These are phyloP conservation scores for Huntiella decipiens DNA, from an alignment of 2,329 filamentous ascomycete genomes.

Conservation along the genomic window DNA sequence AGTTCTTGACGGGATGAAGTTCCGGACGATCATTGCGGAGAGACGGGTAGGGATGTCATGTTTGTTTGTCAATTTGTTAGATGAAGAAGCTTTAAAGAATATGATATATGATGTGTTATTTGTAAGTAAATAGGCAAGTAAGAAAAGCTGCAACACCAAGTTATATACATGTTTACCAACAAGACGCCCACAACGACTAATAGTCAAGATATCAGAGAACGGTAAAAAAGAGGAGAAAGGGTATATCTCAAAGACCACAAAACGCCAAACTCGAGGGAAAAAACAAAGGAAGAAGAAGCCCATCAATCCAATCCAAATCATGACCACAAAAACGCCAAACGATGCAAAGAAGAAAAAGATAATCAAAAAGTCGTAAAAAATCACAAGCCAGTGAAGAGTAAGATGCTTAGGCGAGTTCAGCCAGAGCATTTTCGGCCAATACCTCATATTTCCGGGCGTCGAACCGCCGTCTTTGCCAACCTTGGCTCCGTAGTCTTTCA, in stretches of 20 bases:
- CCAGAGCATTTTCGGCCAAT: conserved; percentile 30
- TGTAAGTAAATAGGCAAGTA: too few relatives aligned
- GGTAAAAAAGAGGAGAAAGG: background rate
- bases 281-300: conserved; percentile 2
- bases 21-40: too few relatives aligned
- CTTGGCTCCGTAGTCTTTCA: conserved; percentile 31
- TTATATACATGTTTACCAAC: too few relatives aligned
- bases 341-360: conserved; percentile 2
- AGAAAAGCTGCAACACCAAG: too few relatives aligned
- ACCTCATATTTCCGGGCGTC: conserved; percentile 33
- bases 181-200: too few relatives aligned
- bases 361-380: background rate
- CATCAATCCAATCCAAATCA: background rate
- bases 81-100: too few relatives aligned
- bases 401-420: conserved; percentile 22
- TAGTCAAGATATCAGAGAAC: conserved; percentile 4
- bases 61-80: too few relatives aligned
- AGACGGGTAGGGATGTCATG: too few relatives aligned
- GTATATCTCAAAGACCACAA: conserved; percentile 1
- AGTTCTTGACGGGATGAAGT: too few relatives aligned
- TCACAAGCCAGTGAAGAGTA: background rate
- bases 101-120: too few relatives aligned
- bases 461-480: conserved; percentile 38
- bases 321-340: background rate
- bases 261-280: conserved; percentile 1